These are phyloP conservation scores for Vigna hirtella DNA, from an alignment of 306 rosid genomes.

Conservation along the genomic window DNA sequence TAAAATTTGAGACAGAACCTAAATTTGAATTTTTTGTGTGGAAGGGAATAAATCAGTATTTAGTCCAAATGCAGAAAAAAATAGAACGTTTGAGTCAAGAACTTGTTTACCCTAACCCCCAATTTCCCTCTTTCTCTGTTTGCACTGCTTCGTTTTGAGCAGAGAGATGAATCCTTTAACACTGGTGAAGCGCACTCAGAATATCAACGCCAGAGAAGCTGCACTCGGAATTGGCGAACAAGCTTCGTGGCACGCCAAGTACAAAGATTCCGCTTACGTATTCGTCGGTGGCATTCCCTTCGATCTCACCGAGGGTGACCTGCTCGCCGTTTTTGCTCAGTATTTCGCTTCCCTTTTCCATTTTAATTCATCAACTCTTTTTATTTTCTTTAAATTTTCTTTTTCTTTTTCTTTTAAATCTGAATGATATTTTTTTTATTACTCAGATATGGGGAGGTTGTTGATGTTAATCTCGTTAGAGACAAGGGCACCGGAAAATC, in stretches of 20 bases:
- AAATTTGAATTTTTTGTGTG: too few species aligned
- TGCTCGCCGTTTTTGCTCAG: conserved; percentile 92
- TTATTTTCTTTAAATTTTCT: background rate
- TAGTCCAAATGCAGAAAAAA: too few species aligned
- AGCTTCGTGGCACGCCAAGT: conserved; percentile 92
- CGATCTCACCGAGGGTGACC: conserved; percentile 95
- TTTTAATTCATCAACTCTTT: background rate
- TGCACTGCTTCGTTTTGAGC: background rate
- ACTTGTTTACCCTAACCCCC: conserved; percentile 6
- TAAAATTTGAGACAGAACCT: too few species aligned
- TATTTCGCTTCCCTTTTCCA: conserved; percentile 33
- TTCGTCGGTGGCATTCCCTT: conserved; percentile 88
- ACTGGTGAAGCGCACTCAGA: conserved; percentile 85
- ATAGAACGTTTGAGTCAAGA: background rate
- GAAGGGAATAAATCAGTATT: too few species aligned
- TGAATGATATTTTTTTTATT: background rate
- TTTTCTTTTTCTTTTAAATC: background rate
- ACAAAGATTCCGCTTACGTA: conserved; percentile 88
- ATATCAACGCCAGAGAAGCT: conserved; percentile 80
- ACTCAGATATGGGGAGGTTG: conserved; percentile 84
- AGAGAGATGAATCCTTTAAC: conserved; percentile 84
- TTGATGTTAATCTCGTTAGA: conserved; percentile 89
- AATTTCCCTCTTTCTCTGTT: background rate
- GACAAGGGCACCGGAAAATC: conserved; percentile 94
- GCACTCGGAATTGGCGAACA: conserved; percentile 73